phyloP scores from a whole-genome alignment of 2,329 filamentous ascomycete species.

The Cladosporium halotolerans region DNA sequence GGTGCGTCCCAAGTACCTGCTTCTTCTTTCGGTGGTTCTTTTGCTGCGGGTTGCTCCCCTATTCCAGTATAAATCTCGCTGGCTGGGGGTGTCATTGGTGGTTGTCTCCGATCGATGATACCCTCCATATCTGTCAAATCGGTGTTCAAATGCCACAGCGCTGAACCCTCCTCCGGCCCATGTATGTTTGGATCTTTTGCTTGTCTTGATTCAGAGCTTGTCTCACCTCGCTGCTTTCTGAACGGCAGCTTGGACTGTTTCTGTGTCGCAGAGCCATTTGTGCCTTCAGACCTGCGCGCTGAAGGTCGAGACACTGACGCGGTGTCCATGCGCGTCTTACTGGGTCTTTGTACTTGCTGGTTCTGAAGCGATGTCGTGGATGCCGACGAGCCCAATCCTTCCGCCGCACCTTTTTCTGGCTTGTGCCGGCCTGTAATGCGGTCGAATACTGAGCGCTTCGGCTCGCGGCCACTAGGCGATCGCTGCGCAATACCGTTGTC shows the following conservation, averaged over 20 bases:
- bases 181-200: constrained; percentile 40
- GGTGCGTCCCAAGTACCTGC: constrained; percentile 78
- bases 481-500: constrained; percentile 39
- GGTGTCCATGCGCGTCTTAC: constrained; percentile 20
- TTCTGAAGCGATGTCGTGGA: constrained; percentile 34
- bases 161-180: constrained; percentile 29
- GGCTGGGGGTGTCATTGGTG: constrained; percentile 62
- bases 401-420: constrained; percentile 30
- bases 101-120: constrained; percentile 61
- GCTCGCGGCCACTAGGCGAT: constrained; percentile 47
- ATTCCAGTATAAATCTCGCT: constrained; percentile 44
- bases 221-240: constrained; percentile 44
- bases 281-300: constrained; percentile 16
- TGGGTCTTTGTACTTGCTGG: constrained; percentile 22
- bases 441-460: constrained; percentile 49
- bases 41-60: constrained; percentile 27
- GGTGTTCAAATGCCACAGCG: constrained; percentile 74
- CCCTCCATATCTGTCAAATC: constrained; percentile 88
- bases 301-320: constrained; percentile 20
- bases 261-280: constrained; percentile 15
- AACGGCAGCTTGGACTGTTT: constrained; percentile 46
- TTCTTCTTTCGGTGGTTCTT: constrained; percentile 27
- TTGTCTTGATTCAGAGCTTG: constrained; percentile 36
- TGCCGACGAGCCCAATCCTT: constrained; percentile 35
- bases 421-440: constrained; percentile 48